A percentile compares a stretch with the other conserved stretches of the same genome.
phyloP scores from a whole-genome alignment of 345 rosid genomes.

The Eucalyptus regnans region DNA sequence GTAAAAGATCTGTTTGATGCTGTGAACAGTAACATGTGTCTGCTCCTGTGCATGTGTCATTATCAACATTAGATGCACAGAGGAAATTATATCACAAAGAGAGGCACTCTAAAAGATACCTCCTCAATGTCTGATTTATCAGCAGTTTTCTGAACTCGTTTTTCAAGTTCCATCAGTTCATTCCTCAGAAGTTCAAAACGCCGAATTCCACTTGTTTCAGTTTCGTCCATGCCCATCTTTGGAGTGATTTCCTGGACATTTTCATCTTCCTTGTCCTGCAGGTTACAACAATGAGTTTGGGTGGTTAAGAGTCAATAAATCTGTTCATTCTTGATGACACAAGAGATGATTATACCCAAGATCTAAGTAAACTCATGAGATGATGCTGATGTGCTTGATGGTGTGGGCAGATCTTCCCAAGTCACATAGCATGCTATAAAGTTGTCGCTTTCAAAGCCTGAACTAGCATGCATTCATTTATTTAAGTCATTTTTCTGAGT shows the following conservation, averaged over 20 bases:
- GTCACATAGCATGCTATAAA: not conserved
- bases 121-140: slow-evolving; percentile 52
- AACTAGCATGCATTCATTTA: not conserved
- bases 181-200: slow-evolving; percentile 76
- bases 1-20: not conserved
- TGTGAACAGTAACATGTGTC: not conserved
- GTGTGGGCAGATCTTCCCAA: not conserved
- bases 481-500: not conserved
- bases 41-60: not conserved
- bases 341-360: not conserved
- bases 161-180: slow-evolving; percentile 91
- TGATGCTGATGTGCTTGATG: not conserved
- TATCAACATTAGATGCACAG: not conserved
- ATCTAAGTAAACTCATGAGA: not conserved
- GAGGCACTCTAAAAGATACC: slow-evolving; percentile 19
- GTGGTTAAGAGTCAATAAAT: not conserved
- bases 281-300: not conserved
- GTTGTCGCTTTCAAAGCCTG: not conserved
- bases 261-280: slow-evolving; percentile 45
- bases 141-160: slow-evolving; percentile 71
- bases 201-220: slow-evolving; percentile 54
- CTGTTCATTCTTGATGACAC: not conserved
- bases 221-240: slow-evolving; percentile 14
- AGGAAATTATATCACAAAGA: not conserved
- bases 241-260: slow-evolving; percentile 11